Base-by-base conservation (phyloP, 305 asterid genomes). In the Fraxinus greggii region DNA sequence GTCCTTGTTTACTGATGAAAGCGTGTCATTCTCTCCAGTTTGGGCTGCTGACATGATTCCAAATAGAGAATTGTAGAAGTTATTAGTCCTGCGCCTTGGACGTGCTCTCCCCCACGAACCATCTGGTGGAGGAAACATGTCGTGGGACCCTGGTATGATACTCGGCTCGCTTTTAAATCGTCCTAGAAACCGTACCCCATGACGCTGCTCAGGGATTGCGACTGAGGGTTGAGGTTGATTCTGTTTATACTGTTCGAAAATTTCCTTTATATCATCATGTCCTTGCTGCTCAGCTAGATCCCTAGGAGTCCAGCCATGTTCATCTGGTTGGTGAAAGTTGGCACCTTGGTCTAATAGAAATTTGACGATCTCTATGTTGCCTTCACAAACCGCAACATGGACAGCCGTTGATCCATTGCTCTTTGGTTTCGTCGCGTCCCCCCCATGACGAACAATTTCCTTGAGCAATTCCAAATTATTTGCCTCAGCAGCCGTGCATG, bases 201-300 rank as follows among this genome's bases (percentile, higher is more conserved):
- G 86, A 7, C 84, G 81, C 24, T 87, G 93, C 78, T 91, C 94
- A 0, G 86, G 83, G 38, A 84, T 65, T 0, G 91, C 42, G 23
- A 36, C 80, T 17, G 80, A 33, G 2, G 83, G 5, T 77, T 83
- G 86, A 1, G 73, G 70, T 63, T 78, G 86, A n/a, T 76, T 56
- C 54, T 54, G 86, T 54, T 63, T 81, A 26, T 72, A 51, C 29
- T 92, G 89, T 73, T 83, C 86, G 0, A 95, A 95, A 9, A 92
- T 89, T 21, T 86, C 76, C 75, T 84, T 89, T 26, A 95, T 93
- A 5, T 92, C 96, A 24, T 92, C 94, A n/a, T 95, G 99, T 8
- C 98, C 99, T 86, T 94, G 98, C 85, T 94, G 97, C 84, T 92
- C 97, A 4, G 97, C 95, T 3, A 93, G 90, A 78, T 85, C 90